Percentiles rank a stretch among this genome's conserved stretches.
Evolutionary conservation across 2,329 filamentous ascomycete species (phyloP).

Genomic region (Ophiostoma tasmaniense): DNA sequence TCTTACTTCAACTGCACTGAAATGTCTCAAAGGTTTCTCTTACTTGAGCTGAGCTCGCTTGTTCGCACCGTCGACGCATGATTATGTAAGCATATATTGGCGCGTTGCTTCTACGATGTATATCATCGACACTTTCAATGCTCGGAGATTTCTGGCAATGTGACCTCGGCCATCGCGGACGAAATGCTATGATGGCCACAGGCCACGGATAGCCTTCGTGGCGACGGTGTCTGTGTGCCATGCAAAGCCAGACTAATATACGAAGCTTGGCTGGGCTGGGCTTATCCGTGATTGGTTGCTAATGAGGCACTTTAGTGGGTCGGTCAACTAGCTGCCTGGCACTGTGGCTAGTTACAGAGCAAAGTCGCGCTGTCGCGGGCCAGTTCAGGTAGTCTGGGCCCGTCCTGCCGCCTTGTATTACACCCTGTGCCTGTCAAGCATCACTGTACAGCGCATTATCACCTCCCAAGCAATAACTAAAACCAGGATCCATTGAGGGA

Average conservation of each 20-base stretch:
- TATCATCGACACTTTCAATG: not conserved
- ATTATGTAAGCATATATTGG: not conserved
- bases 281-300: not conserved
- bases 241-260: not conserved
- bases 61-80: too few species aligned
- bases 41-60: not conserved
- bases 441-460: not conserved
- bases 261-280: not conserved
- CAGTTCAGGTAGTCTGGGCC: not conserved
- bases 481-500: too few species aligned
- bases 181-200: not conserved
- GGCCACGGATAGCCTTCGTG: not conserved
- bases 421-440: not conserved
- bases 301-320: not conserved
- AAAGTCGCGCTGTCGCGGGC: not conserved
- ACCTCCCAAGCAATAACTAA: too few species aligned
- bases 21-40: not conserved
- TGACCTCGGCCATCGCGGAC: not conserved
- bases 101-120: not conserved
- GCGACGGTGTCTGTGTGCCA: not conserved
- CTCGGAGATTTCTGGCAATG: not conserved
- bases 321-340: not conserved
- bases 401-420: constrained; percentile 5
- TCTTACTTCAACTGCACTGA: not conserved
- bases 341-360: not conserved